phyloP scores from a whole-genome alignment of 2,329 filamentous ascomycete species.

The Calonectria crousiana region DNA sequence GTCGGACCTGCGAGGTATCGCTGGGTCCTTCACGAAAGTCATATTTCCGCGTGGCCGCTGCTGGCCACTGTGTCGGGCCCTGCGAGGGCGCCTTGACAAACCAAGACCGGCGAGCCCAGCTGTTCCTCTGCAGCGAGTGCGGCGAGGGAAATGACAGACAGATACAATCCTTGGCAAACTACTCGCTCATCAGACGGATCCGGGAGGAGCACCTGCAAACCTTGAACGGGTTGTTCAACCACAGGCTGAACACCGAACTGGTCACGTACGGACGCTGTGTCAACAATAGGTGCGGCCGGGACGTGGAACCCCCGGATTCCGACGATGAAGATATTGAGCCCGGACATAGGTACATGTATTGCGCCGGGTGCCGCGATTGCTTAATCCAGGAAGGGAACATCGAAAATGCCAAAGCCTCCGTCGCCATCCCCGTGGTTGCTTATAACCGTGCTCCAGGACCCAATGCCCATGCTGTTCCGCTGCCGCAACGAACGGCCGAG shows the following conservation, averaged over 20 bases:
- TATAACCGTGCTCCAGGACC: neutral
- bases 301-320: neutral
- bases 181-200: neutral
- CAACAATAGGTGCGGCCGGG: neutral
- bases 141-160: neutral
- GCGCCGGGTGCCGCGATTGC: neutral
- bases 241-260: neutral
- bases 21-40: neutral
- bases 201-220: neutral
- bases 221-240: neutral
- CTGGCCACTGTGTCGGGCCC: neutral
- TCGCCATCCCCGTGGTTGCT: neutral
- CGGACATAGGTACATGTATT: slow-evolving; percentile 2
- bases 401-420: neutral
- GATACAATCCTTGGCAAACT: neutral
- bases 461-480: neutral
- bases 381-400: neutral
- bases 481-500: neutral
- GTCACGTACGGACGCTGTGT: neutral
- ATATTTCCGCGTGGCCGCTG: neutral
- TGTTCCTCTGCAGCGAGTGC: neutral
- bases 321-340: neutral
- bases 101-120: slow-evolving; percentile 10
- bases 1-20: neutral
- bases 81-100: neutral